Evolutionary conservation across 2,329 filamentous ascomycete species (phyloP).

Genomic region (Cephalotrichum gorgonifer): DNA sequence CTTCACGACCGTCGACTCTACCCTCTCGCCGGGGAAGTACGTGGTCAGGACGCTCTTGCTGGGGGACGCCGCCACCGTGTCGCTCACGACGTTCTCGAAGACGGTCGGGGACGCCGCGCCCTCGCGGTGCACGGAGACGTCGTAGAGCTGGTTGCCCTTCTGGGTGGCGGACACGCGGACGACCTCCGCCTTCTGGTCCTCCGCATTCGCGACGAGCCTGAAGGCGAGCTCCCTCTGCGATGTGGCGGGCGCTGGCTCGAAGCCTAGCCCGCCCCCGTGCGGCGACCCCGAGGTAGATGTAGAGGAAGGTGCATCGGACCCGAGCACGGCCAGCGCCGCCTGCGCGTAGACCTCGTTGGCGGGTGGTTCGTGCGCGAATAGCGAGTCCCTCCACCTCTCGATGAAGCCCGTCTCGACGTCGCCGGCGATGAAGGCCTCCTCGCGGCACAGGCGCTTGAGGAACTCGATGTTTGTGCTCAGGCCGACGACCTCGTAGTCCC

Average conservation of each 20-base stretch:
- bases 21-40: conserved; percentile 72
- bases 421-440: conserved; percentile 71
- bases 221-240: conserved; percentile 38
- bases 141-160: conserved; percentile 34
- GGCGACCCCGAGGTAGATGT: conserved; percentile 14
- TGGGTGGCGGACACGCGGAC: conserved; percentile 41
- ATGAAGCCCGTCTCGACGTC: conserved; percentile 96
- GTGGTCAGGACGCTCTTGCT: conserved; percentile 39
- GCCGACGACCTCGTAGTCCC: conserved; percentile 86
- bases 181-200: conserved; percentile 53
- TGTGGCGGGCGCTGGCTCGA: conserved; percentile 32
- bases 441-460: conserved; percentile 75
- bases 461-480: conserved; percentile 96
- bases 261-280: conserved; percentile 44
- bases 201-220: conserved; percentile 49
- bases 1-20: conserved; percentile 66
- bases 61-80: conserved; percentile 20
- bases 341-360: conserved; percentile 72
- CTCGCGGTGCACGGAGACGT: conserved; percentile 32
- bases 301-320: conserved; percentile 15
- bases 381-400: conserved; percentile 69
- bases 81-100: conserved; percentile 31
- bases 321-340: conserved; percentile 67
- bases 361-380: conserved; percentile 57
- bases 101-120: conserved; percentile 24